Evolutionary conservation across 208 protist genomes (phyloP).

Genomic region (Phytomonas sp.): DNA sequence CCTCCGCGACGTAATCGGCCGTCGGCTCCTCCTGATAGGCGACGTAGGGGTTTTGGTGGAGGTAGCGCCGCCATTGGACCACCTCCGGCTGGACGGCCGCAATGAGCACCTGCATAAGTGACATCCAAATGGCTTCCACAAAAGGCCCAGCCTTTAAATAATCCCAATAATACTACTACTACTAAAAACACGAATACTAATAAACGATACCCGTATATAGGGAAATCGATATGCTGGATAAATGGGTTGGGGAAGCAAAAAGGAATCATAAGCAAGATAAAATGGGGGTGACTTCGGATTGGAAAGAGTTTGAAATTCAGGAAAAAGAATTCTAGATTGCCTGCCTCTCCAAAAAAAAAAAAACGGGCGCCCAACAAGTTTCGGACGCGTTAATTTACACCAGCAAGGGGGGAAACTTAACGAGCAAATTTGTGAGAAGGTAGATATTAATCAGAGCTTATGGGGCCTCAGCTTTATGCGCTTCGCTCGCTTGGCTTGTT

Average conservation of each 20-base stretch:
- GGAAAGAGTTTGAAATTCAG: not conserved
- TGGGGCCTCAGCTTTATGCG: conserved; percentile 7
- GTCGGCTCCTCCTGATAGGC: conserved; percentile 59
- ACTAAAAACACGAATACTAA: too few species aligned
- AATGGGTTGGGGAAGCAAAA: not conserved
- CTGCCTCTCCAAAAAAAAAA: conserved; percentile 5
- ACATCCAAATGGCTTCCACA: conserved; percentile 12
- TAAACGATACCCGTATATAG: too few species aligned
- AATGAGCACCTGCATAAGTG: conserved; percentile 32
- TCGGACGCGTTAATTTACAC: not conserved
- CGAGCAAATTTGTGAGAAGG: conserved; percentile 1
- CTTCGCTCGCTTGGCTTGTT: conserved; percentile 21
- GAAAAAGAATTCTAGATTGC: not conserved
- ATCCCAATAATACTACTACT: too few species aligned
- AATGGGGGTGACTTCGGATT: not conserved
- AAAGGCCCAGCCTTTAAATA: too few species aligned
- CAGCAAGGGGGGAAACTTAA: not conserved
- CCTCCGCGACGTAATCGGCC: conserved; percentile 53
- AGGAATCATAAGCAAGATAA: not conserved
- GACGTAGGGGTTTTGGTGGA: conserved; percentile 55
- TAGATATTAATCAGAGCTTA: not conserved
- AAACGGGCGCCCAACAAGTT: not conserved
- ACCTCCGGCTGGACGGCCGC: conserved; percentile 34
- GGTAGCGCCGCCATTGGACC: conserved; percentile 70
- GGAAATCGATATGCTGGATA: too few species aligned